These are phyloP conservation scores for Tillandsia leiboldiana DNA, from an alignment of 176 grass and related monocot genomes.

Conservation along the genomic window DNA sequence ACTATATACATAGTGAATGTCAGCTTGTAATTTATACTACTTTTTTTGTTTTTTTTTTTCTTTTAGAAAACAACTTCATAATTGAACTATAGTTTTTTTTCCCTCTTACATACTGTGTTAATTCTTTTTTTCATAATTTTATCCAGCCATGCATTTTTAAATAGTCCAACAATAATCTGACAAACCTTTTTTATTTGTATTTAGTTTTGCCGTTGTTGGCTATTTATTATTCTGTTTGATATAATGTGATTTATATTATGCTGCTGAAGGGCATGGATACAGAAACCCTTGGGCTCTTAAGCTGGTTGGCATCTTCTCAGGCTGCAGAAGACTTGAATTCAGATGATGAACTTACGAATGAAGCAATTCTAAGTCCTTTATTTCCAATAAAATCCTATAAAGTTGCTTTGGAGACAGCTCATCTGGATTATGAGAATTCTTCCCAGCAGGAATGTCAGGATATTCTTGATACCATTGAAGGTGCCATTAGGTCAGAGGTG, in stretches of 20 bases:
- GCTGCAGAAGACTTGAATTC: slow-evolving; percentile 56
- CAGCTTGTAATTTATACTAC: too few relatives aligned
- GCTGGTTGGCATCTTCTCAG: slow-evolving; percentile 86
- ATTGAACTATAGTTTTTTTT: too few relatives aligned
- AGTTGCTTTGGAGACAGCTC: slow-evolving; percentile 64
- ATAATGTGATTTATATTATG: slow-evolving; percentile 5
- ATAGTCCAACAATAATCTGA: not conserved
- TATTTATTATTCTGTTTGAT: not conserved
- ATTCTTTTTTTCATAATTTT: too few relatives aligned
- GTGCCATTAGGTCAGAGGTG: slow-evolving; percentile 22
- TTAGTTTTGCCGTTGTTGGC: not conserved
- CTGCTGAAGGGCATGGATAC: slow-evolving; percentile 50
- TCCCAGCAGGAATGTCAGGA: slow-evolving; percentile 91
- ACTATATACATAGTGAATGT: too few relatives aligned
- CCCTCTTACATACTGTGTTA: too few relatives aligned
- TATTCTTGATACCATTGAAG: slow-evolving; percentile 86
- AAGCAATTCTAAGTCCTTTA: slow-evolving; percentile 75
- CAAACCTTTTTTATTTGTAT: not conserved
- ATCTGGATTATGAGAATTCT: slow-evolving; percentile 72
- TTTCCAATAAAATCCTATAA: slow-evolving; percentile 59
- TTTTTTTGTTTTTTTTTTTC: too few relatives aligned
- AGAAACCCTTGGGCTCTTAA: slow-evolving; percentile 79
- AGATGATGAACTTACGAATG: slow-evolving; percentile 71
- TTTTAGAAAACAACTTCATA: too few relatives aligned
- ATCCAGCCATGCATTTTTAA: too few relatives aligned